Evolutionary conservation across 164 flowering plant species (phyloP).

Genomic region (Sedum album): DNA sequence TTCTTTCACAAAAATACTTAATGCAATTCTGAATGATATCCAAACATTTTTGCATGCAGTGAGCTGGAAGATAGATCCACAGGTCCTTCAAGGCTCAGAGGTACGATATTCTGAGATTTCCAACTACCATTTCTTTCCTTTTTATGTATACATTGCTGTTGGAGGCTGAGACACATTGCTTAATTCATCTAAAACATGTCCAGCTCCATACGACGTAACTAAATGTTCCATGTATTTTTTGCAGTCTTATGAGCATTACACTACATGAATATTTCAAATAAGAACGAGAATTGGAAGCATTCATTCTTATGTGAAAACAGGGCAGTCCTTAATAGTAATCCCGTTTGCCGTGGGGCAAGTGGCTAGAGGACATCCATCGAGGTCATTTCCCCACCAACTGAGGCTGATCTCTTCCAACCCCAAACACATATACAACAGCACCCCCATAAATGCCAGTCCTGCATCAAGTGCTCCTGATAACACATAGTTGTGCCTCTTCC

Average conservation of each 20-base stretch:
- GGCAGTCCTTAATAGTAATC: slow-evolving; percentile 48
- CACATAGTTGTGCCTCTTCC: slow-evolving; percentile 63
- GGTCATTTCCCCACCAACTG: slow-evolving; percentile 71
- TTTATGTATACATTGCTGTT: too few relatives aligned
- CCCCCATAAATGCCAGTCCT: slow-evolving; percentile 81
- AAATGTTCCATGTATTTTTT: too few relatives aligned
- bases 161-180: too few relatives aligned
- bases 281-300: not conserved
- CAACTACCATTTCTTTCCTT: too few relatives aligned
- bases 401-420: slow-evolving; percentile 40
- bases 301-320: slow-evolving; percentile 25
- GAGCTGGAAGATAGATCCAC: too few relatives aligned
- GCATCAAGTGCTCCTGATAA: slow-evolving; percentile 81
- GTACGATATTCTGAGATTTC: too few relatives aligned
- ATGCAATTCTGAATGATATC: too few relatives aligned
- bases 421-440: slow-evolving; percentile 48
- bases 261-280: not conserved
- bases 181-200: too few relatives aligned
- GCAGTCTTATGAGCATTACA: not conserved
- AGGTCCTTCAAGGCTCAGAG: too few relatives aligned
- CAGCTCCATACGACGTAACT: too few relatives aligned
- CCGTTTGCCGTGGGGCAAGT: slow-evolving; percentile 70
- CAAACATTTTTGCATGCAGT: too few relatives aligned
- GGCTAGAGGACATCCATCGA: slow-evolving; percentile 64
- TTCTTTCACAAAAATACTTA: too few relatives aligned